Evolutionary conservation across 768 basidiomycete species (phyloP), one percentile per base, ranked within the genome.

Genomic region (Suillus paluster): DNA sequence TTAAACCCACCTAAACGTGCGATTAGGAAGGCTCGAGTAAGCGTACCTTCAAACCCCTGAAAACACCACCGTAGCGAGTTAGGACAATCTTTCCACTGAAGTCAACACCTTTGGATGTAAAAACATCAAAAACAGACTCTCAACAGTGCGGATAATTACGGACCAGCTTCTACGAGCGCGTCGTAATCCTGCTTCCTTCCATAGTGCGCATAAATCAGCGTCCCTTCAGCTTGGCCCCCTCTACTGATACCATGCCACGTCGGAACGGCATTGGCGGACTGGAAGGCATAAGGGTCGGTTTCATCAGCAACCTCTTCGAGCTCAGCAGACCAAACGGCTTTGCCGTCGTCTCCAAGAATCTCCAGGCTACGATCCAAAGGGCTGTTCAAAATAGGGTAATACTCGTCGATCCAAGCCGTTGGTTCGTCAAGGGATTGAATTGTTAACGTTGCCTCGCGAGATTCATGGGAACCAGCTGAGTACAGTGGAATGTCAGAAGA

Each of bases 321-420:
- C 56, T 85, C 80, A 4, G 91, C 91, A 19, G 79, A 75, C 86
- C 89, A 87, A 12, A 78, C 67, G 3, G 79, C 73, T 5, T 75
- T 71, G 17, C 83, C 84, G 44, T 84, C 80, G 7, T 81, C 81
- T 50, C 79, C 82, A 27, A 88, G 67, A 23, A 89, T 81, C 57
- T 86, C 80, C 21, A 91, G 74, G 57, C 81, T 80, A 41, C 83
- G 77, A 45, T 84, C 79, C 30, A 90, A 75, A 19, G 90, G 89
- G 6, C 79, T 83, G 75, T 91, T 91, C 78, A 92, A 79, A 36
- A 89, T 77, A 15, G 92, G 90, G 73, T 88, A 93, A 76, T 94
- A 94, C 38, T 79, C 80, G 60, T 84, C 84, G 63, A 90, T 85
- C 88, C 88, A 90, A 60, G 83, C 87, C 11, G 67, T 73, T 2